Base-by-base conservation (phyloP, 176 grass and related monocot genomes). In the Musa schizocarpa region DNA sequence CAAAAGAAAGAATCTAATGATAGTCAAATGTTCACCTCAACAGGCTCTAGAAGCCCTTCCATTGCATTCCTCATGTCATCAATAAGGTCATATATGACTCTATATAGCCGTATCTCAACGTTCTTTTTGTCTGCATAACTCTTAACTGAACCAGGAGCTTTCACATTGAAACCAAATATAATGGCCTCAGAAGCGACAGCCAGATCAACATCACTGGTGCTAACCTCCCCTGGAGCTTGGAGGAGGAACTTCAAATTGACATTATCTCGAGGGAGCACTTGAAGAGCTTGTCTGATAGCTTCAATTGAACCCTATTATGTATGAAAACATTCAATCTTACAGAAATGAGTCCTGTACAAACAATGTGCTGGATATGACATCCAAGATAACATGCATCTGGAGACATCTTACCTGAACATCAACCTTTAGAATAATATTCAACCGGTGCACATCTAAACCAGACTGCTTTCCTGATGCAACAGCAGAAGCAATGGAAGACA, bases 371-470 rank as follows among this genome's bases (percentile, higher is more conserved):
- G 24, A 67, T 34, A 72, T 58, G 68, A 77, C 83, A 8, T 17
- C 10, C 19, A 77, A 52, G 48, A 63, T 23, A 52, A 16, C 13
- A 77, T 65, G 54, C 73, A 75, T 26, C 12, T 29, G 9, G 19
- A 8, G 16, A 27, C 21, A 74, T 74, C 48, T 21, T 88, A 93
- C 94, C 94, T 97, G 94, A 72, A 91, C 92, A 83, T 97, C 90
- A 75, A 97, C 94, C 86, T 97, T 97, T 72, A 97, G 85, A 81
- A 97, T 88, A 69, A 97, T 86, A 81, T 97, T 97, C 68, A 97
- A 73, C 73, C 85, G 90, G 63, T 97, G 94, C 43, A 80, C 88
- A 91, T 97, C 90, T 62, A 97, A 83, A 72, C 90, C 88, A 20
- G 75, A 55, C 82, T 86, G 85, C 16, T 91, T 93, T 54, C 80